These are phyloP conservation scores for Mycena pura DNA, from an alignment of 768 basidiomycete genomes.

Conservation along the genomic window DNA sequence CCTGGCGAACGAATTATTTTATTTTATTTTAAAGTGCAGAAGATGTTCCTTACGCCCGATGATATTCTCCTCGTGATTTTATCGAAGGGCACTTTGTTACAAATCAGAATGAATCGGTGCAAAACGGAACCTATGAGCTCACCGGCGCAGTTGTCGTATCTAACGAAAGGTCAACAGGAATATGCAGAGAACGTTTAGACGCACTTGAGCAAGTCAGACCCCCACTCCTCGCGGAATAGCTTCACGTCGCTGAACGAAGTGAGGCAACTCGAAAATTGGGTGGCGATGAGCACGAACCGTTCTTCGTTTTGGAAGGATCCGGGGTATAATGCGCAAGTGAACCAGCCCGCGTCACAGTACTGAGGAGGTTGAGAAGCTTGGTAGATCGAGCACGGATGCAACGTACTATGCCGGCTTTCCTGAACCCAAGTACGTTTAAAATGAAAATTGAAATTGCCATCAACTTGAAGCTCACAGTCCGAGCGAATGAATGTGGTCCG, in stretches of 20 bases:
- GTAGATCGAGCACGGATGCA: not conserved
- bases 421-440: constrained; percentile 27
- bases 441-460: not conserved
- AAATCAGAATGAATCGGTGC: not conserved
- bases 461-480: constrained; percentile 64
- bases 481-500: constrained; percentile 59
- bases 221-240: constrained; percentile 65
- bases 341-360: constrained; percentile 77
- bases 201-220: constrained; percentile 70
- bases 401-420: constrained; percentile 66
- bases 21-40: constrained; percentile 1
- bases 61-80: constrained; percentile 60
- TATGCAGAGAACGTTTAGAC: constrained; percentile 21
- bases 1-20: constrained; percentile 40
- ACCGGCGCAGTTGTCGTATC: constrained; percentile 71
- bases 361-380: constrained; percentile 24
- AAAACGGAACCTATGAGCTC: constrained; percentile 15
- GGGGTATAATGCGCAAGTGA: constrained; percentile 68
- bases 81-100: constrained; percentile 64
- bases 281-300: constrained; percentile 41
- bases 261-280: not conserved
- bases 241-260: constrained; percentile 53
- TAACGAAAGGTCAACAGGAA: constrained; percentile 26
- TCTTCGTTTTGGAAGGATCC: constrained; percentile 71
- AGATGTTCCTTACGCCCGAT: constrained; percentile 53